A percentile compares a stretch with the other conserved stretches of the same genome.
Conservation (phyloP, 2,329 filamentous ascomycete genomes). For the Xylaria arbuscula region DNA sequence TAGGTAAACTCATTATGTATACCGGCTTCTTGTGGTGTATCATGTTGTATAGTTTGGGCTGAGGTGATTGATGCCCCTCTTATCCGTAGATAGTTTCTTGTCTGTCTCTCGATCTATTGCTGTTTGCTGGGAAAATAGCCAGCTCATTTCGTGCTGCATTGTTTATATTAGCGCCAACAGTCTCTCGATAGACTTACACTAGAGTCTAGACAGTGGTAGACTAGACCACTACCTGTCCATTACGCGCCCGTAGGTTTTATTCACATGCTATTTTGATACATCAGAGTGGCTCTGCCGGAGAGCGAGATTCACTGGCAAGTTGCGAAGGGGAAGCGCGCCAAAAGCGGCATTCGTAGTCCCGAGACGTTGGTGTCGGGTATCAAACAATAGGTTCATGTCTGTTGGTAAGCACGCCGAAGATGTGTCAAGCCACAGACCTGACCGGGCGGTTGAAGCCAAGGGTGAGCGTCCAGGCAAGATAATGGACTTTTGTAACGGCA, state of each 20-base stretch:
- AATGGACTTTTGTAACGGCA: conserved; percentile 14
- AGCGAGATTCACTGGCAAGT: conserved; percentile 19
- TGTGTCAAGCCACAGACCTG: conserved; percentile 26
- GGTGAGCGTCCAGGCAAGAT: background rate
- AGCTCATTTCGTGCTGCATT: conserved; percentile 23
- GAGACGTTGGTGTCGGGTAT: conserved; percentile 24
- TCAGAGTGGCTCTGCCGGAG: conserved; percentile 24
- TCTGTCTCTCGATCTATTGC: background rate
- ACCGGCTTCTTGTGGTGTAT: background rate
- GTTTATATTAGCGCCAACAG: conserved; percentile 30
- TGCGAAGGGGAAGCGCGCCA: conserved; percentile 11
- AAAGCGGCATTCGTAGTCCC: conserved; percentile 19
- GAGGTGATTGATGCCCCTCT: conserved; percentile 3
- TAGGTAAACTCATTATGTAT: background rate
- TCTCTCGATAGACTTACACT: conserved; percentile 12
- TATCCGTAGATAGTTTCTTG: background rate
- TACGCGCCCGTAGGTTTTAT: background rate
- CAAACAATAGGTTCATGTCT: conserved; percentile 13
- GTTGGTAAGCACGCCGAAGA: conserved; percentile 20
- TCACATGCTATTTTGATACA: background rate
- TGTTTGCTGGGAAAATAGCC: conserved; percentile 5
- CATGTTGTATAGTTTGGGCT: conserved; percentile 1
- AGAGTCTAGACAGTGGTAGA: conserved; percentile 12
- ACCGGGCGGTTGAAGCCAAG: background rate
- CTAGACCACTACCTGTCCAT: background rate